Evolutionary conservation across 345 rosid genomes (phyloP), one percentile per base, ranked within the genome.

Genomic region (Salix viminalis): DNA sequence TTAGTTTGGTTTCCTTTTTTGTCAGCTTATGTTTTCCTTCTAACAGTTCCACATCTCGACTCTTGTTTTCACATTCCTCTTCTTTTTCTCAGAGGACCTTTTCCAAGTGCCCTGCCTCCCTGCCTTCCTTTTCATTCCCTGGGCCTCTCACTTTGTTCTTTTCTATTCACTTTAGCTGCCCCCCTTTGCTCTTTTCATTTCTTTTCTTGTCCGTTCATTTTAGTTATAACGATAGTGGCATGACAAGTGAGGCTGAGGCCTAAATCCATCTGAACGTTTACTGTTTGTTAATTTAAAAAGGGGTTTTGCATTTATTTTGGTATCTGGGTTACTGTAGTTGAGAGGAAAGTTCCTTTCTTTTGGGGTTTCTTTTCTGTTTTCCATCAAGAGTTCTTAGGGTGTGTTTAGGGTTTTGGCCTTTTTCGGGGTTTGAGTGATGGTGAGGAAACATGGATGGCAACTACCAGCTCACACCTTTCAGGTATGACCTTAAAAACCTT

Each of bases 391-490:
- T 23, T 58, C 10, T 58, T n/a, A n/a, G 64, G 77, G n/a, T n/a
- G 61, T 58, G 56, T 24, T 67, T 23, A 15, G 76, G 79, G 76
- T 72, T 76, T 67, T 72, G 69, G 67, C 34, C 70, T 75, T 82
- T 77, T 28, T n/a, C 30, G 56, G 44, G 65, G 72, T 75, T 72
- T 75, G 78, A 87, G 91, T 50, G 62, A 93, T 95, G 99, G 94
- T 83, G 90, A 90, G 99, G 84, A 93, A 90, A 82, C 98, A 95
- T 84, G 99, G 99, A 70, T 95, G 98, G 99, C 94, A 95, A 78
- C 88, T 95, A 11, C 99, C 99, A 26, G 99, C 99, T 16, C 99
- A 95, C 81, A 91, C 94, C 65, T 90, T 91, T 46, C 98, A 95
- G 98, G 99, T 91, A 81, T 42, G 24, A 68, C 46, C 28, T 2